Evolutionary conservation across 805 yeast species (phyloP).

Genomic region (Candida railenensis): DNA sequence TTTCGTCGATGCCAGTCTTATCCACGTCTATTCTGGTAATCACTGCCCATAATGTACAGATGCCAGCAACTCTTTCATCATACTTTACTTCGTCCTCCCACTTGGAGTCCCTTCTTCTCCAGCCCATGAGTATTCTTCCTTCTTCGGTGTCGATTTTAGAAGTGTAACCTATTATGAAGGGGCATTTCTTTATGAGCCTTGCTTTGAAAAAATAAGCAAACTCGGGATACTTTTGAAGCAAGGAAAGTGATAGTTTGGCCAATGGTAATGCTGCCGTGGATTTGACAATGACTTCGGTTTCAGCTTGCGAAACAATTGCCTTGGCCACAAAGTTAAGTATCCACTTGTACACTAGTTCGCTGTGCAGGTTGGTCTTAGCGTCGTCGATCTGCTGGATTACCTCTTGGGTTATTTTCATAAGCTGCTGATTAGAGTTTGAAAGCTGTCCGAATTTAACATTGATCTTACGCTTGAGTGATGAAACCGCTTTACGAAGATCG

Average conservation of each 20-base stretch:
- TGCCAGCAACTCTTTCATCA: slow-evolving; percentile 86
- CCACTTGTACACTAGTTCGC: slow-evolving; percentile 65
- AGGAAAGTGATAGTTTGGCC: slow-evolving; percentile 58
- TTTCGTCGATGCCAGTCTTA: background rate
- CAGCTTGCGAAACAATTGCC: slow-evolving; percentile 86
- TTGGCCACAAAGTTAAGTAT: slow-evolving; percentile 80
- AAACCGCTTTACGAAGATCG: slow-evolving; percentile 51
- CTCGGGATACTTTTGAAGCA: slow-evolving; percentile 50
- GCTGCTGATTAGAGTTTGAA: slow-evolving; percentile 66
- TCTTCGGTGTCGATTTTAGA: slow-evolving; percentile 76
- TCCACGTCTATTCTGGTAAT: slow-evolving; percentile 38
- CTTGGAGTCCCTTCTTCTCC: slow-evolving; percentile 58
- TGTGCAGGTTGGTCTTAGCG: slow-evolving; percentile 31
- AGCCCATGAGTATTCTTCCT: slow-evolving; percentile 85
- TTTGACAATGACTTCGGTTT: slow-evolving; percentile 81
- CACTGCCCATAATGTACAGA: slow-evolving; percentile 75
- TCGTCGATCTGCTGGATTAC: slow-evolving; percentile 49
- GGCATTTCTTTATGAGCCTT: slow-evolving; percentile 88
- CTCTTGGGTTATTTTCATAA: slow-evolving; percentile 50
- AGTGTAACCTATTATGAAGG: slow-evolving; percentile 78
- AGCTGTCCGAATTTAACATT: slow-evolving; percentile 92
- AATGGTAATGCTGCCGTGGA: slow-evolving; percentile 79
- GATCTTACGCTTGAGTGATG: slow-evolving; percentile 67
- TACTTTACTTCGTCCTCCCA: slow-evolving; percentile 69
- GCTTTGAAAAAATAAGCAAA: slow-evolving; percentile 64